A percentile compares a stretch with the other conserved stretches of the same genome.
Conservation (phyloP, 2,329 filamentous ascomycete genomes). For the Fusarium verrucosum region DNA sequence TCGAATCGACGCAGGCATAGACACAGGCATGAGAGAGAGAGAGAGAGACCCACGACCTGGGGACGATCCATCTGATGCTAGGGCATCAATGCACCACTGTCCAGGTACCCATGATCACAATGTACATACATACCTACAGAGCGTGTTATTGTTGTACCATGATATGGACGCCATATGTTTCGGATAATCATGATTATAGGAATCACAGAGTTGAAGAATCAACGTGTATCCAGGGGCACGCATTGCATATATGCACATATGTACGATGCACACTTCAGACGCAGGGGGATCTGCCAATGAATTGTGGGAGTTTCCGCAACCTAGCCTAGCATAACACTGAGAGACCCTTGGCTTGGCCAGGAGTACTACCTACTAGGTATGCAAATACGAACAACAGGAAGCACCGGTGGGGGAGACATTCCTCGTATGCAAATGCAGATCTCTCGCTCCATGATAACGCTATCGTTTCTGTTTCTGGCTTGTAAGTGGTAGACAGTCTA, state of each 20-base stretch:
- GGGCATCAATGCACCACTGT: neutral
- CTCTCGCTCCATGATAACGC: constrained; percentile 26
- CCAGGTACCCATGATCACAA: neutral
- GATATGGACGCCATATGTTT: neutral
- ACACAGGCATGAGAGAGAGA: constrained; percentile 1
- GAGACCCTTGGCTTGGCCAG: neutral
- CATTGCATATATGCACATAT: constrained; percentile 17
- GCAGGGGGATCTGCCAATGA: constrained; percentile 37
- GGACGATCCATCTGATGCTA: constrained; percentile 42
- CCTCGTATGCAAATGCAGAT: constrained; percentile 35
- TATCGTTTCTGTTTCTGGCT: neutral
- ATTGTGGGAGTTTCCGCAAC: constrained; percentile 24
- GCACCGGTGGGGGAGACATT: constrained; percentile 21
- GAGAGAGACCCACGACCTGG: constrained; percentile 33
- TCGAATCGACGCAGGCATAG: constrained; percentile 5
- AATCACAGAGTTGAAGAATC: constrained; percentile 6
- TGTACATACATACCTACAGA: neutral
- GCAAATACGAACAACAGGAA: constrained; percentile 30
- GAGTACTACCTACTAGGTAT: neutral
- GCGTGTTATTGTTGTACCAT: neutral
- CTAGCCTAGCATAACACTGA: neutral
- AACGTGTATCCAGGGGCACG: constrained; percentile 22
- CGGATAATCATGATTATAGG: neutral
- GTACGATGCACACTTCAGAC: constrained; percentile 12
- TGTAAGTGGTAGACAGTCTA: constrained; percentile 3